Evolutionary conservation across 2,329 filamentous ascomycete genomes (phyloP).

Genomic region (Neurospora sp.): DNA sequence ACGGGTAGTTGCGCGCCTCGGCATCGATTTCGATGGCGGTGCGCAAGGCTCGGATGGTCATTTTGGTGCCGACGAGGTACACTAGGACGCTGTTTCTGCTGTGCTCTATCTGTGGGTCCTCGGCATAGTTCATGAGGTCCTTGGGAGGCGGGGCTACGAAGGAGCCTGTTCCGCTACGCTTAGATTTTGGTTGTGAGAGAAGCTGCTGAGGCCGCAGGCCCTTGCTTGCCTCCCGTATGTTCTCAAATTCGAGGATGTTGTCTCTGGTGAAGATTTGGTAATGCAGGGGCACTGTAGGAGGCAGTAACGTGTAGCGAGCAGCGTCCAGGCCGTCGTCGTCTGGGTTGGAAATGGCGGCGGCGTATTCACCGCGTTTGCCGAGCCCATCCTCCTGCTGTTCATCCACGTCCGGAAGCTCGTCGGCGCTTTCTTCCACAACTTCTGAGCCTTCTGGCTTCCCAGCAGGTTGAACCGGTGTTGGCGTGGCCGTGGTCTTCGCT

Average conservation of each 20-base stretch:
- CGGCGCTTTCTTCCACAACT: neutral
- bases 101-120: neutral
- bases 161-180: neutral
- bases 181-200: neutral
- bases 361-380: neutral
- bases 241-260: neutral
- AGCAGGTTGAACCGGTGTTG: slow-evolving; percentile 14
- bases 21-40: slow-evolving; percentile 33
- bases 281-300: slow-evolving; percentile 23
- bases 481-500: slow-evolving; percentile 28
- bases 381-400: neutral
- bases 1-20: slow-evolving; percentile 28
- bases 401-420: neutral
- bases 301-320: slow-evolving; percentile 36
- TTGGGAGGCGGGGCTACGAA: neutral
- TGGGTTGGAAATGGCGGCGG: neutral
- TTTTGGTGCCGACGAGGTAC: slow-evolving; percentile 16
- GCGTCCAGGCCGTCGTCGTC: slow-evolving; percentile 29
- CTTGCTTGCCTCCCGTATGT: neutral
- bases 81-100: slow-evolving; percentile 14
- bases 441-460: neutral
- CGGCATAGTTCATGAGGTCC: neutral
- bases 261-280: slow-evolving; percentile 9
- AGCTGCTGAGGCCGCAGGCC: neutral
- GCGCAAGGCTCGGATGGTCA: slow-evolving; percentile 24